Base-by-base conservation (phyloP, 2,329 filamentous ascomycete genomes). In the Aaosphaeria pasadenensis region DNA sequence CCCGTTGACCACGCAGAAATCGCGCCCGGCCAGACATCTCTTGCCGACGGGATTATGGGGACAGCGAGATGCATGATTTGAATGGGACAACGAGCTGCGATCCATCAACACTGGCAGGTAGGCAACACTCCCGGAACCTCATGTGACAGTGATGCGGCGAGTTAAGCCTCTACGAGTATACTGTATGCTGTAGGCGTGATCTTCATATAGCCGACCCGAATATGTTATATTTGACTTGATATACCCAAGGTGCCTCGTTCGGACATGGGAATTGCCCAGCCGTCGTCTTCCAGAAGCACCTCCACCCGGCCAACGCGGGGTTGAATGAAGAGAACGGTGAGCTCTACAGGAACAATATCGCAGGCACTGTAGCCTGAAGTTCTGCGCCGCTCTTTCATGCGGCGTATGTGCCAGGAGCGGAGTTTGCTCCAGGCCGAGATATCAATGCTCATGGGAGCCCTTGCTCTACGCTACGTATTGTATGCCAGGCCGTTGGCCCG, bases 141-240 rank as follows among this genome's bases (percentile, higher is more conserved):
- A 67, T 66, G 62, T 66, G 62, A 65, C 53, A 24, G 17, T 24
- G 47, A 48, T 55, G 50, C 53, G 48, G 58, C 55, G 53, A 58
- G 48, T 42, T 43, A 46, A 24, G 52, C 38, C 55, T n/a, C 33
- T 36, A 9, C 33, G 9, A 48, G 49, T 60, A 58, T 54, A n/a
- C n/a, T n/a, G n/a, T n/a, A 54, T 53, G 56, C 38, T 46, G 51
- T 42, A 43, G 56, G 55, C 52, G 56, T 53, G 59, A 66, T 66
- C 60, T 57, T 56, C 62, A 66, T 63, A 63, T 66, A 66, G 57
- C 64, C 65, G 60, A 63, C 55, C 64, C 65, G 60, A 63, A 56
- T 58, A 57, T 59, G 50, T 43, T 63, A 63, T 59, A 65, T 60
- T 49, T 53, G 52, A 52, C 48, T 46, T 55, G 60, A 58, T 69